Conservation (phyloP, 2,329 filamentous ascomycete species). For the Trichophyton verrucosum region DNA sequence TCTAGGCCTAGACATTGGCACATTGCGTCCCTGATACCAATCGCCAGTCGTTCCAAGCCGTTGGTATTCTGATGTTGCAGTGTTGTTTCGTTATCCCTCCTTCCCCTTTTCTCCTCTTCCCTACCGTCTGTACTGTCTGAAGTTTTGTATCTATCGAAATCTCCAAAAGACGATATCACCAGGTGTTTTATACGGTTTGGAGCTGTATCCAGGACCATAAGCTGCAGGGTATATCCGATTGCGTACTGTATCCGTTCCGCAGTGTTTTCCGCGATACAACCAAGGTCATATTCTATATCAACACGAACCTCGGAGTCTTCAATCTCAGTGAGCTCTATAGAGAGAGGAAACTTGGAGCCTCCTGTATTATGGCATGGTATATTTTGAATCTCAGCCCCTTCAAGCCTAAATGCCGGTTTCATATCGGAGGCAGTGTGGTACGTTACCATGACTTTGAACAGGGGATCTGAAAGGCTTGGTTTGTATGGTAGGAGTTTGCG, state of each 20-base stretch:
- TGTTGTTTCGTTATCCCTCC: neutral
- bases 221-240: neutral
- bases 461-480: neutral
- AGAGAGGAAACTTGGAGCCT: neutral
- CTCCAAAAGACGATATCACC: neutral
- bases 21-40: neutral
- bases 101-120: neutral
- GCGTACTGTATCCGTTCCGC: neutral
- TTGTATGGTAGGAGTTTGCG: constrained; percentile 4
- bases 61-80: neutral
- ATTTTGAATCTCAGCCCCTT: neutral
- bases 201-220: neutral
- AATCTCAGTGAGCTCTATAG: neutral
- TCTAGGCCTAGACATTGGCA: neutral
- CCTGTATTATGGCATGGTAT: neutral
- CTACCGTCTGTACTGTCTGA: neutral
- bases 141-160: neutral
- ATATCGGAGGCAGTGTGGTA: neutral
- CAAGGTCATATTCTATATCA: neutral
- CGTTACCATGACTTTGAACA: constrained; percentile 4
- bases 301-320: neutral
- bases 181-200: neutral
- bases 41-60: neutral
- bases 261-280: neutral
- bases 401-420: neutral